These are phyloP conservation scores for Podaxis rugospora DNA, from an alignment of 768 basidiomycete genomes.

Conservation along the genomic window DNA sequence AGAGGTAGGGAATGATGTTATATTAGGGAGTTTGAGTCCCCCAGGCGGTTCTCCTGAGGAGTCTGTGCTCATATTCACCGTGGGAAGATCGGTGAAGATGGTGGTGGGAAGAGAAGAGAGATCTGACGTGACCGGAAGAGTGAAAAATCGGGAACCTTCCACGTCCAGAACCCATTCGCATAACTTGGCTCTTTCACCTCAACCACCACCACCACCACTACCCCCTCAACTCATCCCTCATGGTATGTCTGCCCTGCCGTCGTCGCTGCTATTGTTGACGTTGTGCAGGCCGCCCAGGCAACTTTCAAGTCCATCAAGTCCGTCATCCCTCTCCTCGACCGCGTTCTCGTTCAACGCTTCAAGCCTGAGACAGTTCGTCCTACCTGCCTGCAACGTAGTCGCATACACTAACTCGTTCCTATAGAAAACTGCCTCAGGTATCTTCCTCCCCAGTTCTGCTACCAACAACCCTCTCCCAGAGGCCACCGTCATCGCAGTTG, in stretches of 20 bases:
- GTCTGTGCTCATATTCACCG: too few relatives aligned
- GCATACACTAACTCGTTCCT: background rate
- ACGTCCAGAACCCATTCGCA: background rate
- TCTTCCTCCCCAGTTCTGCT: conserved; percentile 92
- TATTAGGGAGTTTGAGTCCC: too few relatives aligned
- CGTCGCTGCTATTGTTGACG: background rate
- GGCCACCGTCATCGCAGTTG: conserved; percentile 93
- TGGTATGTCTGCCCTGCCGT: background rate
- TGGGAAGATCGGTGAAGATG: too few relatives aligned
- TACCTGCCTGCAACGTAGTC: background rate
- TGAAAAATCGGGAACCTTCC: conserved; percentile 4
- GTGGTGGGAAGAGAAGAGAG: too few relatives aligned
- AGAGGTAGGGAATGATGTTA: too few relatives aligned
- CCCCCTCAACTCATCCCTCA: background rate
- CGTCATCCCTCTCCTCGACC: conserved; percentile 88
- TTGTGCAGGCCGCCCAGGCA: conserved; percentile 68
- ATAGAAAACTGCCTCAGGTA: conserved; percentile 96
- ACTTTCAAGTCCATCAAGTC: conserved; percentile 96
- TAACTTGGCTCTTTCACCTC: background rate
- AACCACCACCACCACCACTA: background rate
- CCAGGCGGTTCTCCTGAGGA: too few relatives aligned
- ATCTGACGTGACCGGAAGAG: background rate
- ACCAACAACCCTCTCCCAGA: conserved; percentile 88
- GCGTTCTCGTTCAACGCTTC: conserved; percentile 95
- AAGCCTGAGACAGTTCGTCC: conserved; percentile 88